Conservation (phyloP, 768 basidiomycete genomes). For the Termitomyces sp. region DNA sequence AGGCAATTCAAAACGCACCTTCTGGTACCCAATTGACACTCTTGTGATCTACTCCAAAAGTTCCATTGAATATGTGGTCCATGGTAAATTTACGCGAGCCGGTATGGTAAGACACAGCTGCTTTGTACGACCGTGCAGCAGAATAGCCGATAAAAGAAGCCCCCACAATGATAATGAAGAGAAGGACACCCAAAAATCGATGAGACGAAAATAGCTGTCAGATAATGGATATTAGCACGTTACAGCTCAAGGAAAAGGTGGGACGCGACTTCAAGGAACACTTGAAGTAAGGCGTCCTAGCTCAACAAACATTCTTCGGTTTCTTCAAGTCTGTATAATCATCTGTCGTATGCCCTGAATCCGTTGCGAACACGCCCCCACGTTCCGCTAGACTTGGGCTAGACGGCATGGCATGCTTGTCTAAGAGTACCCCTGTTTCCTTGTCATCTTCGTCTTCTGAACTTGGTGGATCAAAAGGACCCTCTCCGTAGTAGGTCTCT, state of each 20-base stretch:
- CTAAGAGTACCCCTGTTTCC: constrained; percentile 33
- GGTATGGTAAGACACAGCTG: constrained; percentile 42
- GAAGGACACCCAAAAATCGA: constrained; percentile 55
- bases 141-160: constrained; percentile 69
- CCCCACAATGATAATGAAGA: constrained; percentile 54
- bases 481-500: constrained; percentile 64
- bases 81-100: constrained; percentile 71
- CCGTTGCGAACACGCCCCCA: constrained; percentile 8
- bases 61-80: constrained; percentile 92
- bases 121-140: constrained; percentile 69
- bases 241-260: neutral
- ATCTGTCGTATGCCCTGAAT: constrained; percentile 7
- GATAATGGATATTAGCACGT: neutral
- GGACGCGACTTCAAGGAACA: neutral
- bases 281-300: neutral
- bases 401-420: constrained; percentile 31
- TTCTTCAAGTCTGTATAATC: constrained; percentile 9
- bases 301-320: constrained; percentile 2
- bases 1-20: constrained; percentile 45
- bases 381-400: constrained; percentile 23
- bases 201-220: constrained; percentile 46
- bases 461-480: constrained; percentile 72
- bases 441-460: constrained; percentile 65
- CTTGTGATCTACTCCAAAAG: constrained; percentile 50
- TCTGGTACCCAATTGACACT: constrained; percentile 84